phyloP scores from a whole-genome alignment of 2,329 filamentous ascomycete genomes.

The Sporothrix curviconia region DNA sequence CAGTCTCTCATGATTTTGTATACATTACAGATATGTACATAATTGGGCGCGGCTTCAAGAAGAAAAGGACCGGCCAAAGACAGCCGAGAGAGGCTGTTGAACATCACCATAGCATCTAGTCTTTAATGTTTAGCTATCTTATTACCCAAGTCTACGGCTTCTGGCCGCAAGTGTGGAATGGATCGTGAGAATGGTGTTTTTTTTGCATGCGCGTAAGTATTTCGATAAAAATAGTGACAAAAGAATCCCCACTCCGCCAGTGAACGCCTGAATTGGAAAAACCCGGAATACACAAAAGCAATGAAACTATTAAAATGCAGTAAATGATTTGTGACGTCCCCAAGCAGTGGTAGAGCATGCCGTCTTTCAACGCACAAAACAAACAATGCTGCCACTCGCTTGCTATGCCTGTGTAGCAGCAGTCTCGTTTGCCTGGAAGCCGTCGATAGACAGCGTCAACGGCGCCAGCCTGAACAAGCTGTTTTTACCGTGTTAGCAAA shows the following conservation, averaged over 20 bases:
- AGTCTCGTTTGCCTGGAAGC: slow-evolving; percentile 58
- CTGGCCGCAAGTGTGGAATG: too few relatives aligned
- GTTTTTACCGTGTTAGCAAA: background rate
- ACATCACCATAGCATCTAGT: slow-evolving; percentile 1
- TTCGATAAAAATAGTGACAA: background rate
- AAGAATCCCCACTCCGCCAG: background rate
- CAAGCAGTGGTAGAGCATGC: too few relatives aligned
- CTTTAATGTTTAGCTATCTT: slow-evolving; percentile 3
- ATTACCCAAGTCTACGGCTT: too few relatives aligned
- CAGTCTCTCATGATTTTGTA: slow-evolving; percentile 3
- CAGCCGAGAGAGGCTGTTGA: background rate
- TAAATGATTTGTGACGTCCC: too few relatives aligned
- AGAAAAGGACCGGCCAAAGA: background rate
- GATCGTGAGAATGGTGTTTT: too few relatives aligned
- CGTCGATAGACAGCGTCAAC: slow-evolving; percentile 79
- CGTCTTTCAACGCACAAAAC: too few relatives aligned
- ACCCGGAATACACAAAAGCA: too few relatives aligned
- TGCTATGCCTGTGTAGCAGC: background rate
- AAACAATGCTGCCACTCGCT: too few relatives aligned
- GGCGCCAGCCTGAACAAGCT: slow-evolving; percentile 91
- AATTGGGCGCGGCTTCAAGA: background rate
- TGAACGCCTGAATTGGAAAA: background rate
- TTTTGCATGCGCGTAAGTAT: too few relatives aligned
- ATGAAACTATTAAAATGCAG: too few relatives aligned
- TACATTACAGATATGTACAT: slow-evolving; percentile 9